Conservation (phyloP, 1,139 yeast species). For the Scheffersomyces parashehatae region DNA sequence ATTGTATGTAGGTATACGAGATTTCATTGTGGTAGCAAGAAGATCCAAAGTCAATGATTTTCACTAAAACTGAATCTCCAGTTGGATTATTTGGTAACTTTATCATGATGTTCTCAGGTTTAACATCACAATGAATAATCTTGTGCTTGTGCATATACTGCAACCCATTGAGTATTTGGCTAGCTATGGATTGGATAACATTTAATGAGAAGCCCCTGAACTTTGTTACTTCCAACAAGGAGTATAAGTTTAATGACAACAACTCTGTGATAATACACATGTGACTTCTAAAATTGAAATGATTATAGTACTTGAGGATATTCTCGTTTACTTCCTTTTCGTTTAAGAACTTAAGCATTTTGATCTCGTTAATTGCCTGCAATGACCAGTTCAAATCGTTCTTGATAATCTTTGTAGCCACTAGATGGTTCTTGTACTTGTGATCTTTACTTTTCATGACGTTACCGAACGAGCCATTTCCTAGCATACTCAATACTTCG, state of each 20-base stretch:
- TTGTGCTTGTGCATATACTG: conserved; percentile 55
- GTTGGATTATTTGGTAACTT: conserved; percentile 27
- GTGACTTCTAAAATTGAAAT: conserved; percentile 80
- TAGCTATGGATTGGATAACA: conserved; percentile 51
- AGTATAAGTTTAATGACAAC: conserved; percentile 66
- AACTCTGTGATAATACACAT: conserved; percentile 80
- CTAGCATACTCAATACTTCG: conserved; percentile 59
- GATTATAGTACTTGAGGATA: conserved; percentile 60
- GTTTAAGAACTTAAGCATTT: conserved; percentile 55
- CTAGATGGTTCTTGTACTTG: conserved; percentile 43
- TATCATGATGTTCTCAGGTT: conserved; percentile 69
- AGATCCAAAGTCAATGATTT: conserved; percentile 68
- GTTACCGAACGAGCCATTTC: conserved; percentile 84
- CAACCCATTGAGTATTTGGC: conserved; percentile 60
- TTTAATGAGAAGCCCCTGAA: conserved; percentile 62
- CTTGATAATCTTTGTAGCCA: conserved; percentile 77
- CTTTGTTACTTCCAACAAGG: conserved; percentile 59
- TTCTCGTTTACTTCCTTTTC: conserved; percentile 9
- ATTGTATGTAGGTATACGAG: conserved; percentile 61
- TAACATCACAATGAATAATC: conserved; percentile 79
- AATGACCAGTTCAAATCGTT: conserved; percentile 73
- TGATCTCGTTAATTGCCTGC: conserved; percentile 80
- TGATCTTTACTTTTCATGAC: conserved; percentile 74
- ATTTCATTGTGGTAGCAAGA: conserved; percentile 51
- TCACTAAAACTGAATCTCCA: conserved; percentile 32